phyloP scores from a whole-genome alignment of 2,329 filamentous ascomycete genomes.

The Sporothrix brasiliensis region DNA sequence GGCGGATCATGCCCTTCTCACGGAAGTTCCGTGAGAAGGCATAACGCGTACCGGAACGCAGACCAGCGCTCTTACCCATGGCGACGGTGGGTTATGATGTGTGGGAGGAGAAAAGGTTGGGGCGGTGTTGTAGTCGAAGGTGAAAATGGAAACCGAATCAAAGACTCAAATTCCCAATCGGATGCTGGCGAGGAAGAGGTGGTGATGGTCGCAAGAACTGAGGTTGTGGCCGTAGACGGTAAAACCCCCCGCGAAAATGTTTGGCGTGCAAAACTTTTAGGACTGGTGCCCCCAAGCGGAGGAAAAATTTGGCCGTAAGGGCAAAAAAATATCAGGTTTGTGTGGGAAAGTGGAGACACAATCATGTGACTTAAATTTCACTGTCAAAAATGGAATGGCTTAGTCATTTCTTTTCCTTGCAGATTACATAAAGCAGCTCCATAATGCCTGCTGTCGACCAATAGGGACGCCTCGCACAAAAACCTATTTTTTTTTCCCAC shows the following conservation, averaged over 20 bases:
- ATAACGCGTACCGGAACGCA: constrained; percentile 85
- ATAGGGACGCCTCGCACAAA: constrained; percentile 31
- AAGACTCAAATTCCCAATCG: constrained; percentile 25
- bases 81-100: constrained; percentile 43
- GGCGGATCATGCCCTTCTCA: constrained; percentile 89
- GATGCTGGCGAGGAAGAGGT: constrained; percentile 23
- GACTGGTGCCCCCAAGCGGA: constrained; percentile 23
- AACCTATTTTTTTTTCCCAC: constrained; percentile 27
- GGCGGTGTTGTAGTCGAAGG: background rate
- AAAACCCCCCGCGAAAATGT: constrained; percentile 32
- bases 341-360: constrained; percentile 31
- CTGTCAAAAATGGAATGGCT: background rate
- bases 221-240: constrained; percentile 27
- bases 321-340: constrained; percentile 29
- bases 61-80: constrained; percentile 87
- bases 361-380: constrained; percentile 31
- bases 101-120: background rate
- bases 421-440: constrained; percentile 21
- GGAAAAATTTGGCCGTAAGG: constrained; percentile 31
- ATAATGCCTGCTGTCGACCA: background rate
- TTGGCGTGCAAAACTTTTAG: constrained; percentile 35
- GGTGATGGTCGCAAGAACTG: constrained; percentile 28
- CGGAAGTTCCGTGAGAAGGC: constrained; percentile 94
- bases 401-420: background rate
- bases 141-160: constrained; percentile 20